These are phyloP conservation scores for Lasiodiplodia gonubiensis DNA, from an alignment of 2,329 filamentous ascomycete genomes.

Conservation along the genomic window DNA sequence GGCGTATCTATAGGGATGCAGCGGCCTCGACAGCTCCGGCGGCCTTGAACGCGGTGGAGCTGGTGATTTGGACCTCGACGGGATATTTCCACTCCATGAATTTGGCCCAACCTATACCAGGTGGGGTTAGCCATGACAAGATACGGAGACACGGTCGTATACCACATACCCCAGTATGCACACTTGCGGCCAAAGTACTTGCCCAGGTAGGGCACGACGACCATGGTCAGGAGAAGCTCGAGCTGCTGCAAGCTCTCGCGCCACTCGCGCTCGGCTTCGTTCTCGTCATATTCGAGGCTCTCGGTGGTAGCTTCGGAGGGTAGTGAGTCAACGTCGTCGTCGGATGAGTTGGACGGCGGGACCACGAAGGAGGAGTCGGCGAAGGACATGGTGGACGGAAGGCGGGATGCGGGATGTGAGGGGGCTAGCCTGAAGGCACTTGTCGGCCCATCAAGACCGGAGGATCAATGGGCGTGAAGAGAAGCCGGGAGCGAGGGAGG, in stretches of 20 bases:
- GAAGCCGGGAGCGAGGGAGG: background rate
- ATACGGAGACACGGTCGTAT: background rate
- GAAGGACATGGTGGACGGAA: conserved; percentile 41
- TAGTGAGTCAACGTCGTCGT: conserved; percentile 57
- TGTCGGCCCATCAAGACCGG: conserved; percentile 15
- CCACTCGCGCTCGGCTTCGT: conserved; percentile 92
- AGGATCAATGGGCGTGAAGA: background rate
- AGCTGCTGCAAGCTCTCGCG: conserved; percentile 91
- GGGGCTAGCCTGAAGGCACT: background rate
- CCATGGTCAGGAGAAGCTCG: conserved; percentile 91
- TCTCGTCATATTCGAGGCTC: conserved; percentile 59
- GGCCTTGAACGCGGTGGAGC: conserved; percentile 52
- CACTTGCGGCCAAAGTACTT: conserved; percentile 95
- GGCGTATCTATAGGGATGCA: conserved; percentile 44
- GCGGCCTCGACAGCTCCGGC: conserved; percentile 55
- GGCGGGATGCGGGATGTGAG: background rate
- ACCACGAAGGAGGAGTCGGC: conserved; percentile 46
- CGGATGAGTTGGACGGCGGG: conserved; percentile 37
- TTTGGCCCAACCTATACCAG: conserved; percentile 77
- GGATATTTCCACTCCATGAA: conserved; percentile 96
- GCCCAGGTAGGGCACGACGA: conserved; percentile 88
- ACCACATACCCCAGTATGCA: conserved; percentile 89
- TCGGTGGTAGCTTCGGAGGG: conserved; percentile 58
- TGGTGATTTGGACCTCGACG: conserved; percentile 70
- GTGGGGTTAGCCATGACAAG: conserved; percentile 33